Evolutionary conservation across 2,329 filamentous ascomycete species (phyloP), one percentile per base, ranked within the genome.

Genomic region (Endocalyx cinctus): DNA sequence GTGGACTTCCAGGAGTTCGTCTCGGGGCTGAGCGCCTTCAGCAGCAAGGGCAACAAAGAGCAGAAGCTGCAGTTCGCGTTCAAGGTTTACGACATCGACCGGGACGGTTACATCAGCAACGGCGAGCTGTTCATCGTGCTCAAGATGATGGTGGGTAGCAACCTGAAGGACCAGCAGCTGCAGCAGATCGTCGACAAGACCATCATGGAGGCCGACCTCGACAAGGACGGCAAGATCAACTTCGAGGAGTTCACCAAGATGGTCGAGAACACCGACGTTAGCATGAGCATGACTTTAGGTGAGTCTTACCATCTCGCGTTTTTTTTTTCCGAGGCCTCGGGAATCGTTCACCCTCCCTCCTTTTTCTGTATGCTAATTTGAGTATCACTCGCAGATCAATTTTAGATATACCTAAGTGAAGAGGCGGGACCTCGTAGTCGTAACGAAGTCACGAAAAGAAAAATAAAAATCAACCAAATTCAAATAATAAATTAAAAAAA

Each of bases 91-190:
- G 92, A 98, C 62, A 97, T 98, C 56, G 92, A 98, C 65, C 87
- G 92, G 40, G 92, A 98, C 63, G 92, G 92, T 16, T 98, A 86
- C 68, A 98, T 98, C 58, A 94, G 87, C 70, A 98, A 98, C 64
- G 92, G 92, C 54, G 92, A 98, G 71, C 77, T 98, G 32, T 98
- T 97, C 64, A 97, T 98, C 55, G 92, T 98, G 56, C 75, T 98
- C 55, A 98, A 98, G 84, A 98, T 98, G 92, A 98, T 98, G 92
- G 92, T 98, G 32, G 92, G 92, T 39, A 96, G 86, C 70, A 98
- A 98, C 64, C 70, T 98, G 56, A 98, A 98, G 74, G 92, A 98
- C 63, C 87, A 96, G 66, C 92, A 98, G 69, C 69, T 98, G 60
- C 92, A 98, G 70, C 92, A 90, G 78, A 98, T 98, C 60, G 92